phyloP scores from a whole-genome alignment of 768 basidiomycete genomes.

The Agrocybe chaxingu region DNA sequence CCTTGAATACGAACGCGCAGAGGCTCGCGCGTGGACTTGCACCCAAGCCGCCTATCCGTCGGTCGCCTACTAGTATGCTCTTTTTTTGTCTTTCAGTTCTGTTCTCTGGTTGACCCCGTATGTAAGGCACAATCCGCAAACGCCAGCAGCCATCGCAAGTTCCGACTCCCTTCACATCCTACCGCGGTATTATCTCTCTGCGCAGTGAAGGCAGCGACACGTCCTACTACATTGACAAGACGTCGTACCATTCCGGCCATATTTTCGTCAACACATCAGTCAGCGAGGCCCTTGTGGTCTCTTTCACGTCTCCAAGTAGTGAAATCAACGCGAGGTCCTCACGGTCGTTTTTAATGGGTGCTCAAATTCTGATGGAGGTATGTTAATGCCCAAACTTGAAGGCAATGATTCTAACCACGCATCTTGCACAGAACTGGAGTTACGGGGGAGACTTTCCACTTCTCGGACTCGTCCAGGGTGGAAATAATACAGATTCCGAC shows the following conservation, averaged over 20 bases:
- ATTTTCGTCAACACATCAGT: conserved; percentile 1
- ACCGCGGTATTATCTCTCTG: conserved; percentile 3
- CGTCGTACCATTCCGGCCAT: not conserved
- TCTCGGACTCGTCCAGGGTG: conserved; percentile 12
- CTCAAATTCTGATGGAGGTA: conserved; percentile 6
- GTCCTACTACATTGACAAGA: conserved; percentile 6
- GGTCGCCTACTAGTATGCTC: not conserved
- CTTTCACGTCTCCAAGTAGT: not conserved
- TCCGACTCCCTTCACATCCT: not conserved
- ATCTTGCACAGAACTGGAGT: conserved; percentile 4
- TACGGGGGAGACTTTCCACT: conserved; percentile 7
- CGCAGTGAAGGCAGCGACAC: not conserved
- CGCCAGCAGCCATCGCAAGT: too few species aligned
- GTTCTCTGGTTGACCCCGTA: not conserved
- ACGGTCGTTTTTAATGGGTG: not conserved
- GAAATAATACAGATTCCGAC: conserved; percentile 3
- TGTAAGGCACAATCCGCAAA: not conserved
- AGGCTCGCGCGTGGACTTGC: conserved; percentile 8
- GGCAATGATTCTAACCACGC: not conserved
- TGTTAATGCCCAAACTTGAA: not conserved
- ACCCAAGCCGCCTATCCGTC: conserved; percentile 9
- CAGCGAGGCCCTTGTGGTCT: conserved; percentile 3
- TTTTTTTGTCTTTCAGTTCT: not conserved
- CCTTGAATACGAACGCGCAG: conserved; percentile 10
- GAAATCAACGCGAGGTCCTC: not conserved